phyloP scores from a whole-genome alignment of 257 asterid species.

The Anisodus acutangulus region DNA sequence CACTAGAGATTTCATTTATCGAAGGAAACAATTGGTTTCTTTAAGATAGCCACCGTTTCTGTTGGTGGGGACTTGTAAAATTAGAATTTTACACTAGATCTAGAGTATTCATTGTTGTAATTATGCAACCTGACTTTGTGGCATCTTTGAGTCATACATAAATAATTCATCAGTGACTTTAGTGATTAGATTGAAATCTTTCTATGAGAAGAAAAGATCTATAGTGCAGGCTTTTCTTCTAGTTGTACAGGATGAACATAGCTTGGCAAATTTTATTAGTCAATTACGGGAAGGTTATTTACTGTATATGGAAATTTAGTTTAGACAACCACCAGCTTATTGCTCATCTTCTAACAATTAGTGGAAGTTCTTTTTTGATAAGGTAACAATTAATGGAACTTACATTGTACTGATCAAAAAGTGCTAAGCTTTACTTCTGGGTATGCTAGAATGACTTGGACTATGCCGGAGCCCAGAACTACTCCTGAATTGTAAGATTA shows the following conservation, averaged over 20 bases:
- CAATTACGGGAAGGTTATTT: constrained; percentile 12
- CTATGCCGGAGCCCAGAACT: background rate
- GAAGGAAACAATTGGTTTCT: background rate
- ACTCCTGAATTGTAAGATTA: constrained; percentile 1
- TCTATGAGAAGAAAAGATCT: background rate
- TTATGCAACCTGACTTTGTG: constrained; percentile 6
- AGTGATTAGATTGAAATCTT: background rate
- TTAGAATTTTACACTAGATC: background rate
- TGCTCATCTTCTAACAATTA: background rate
- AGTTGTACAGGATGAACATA: background rate
- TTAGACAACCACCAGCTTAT: background rate
- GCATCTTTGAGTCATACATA: constrained; percentile 3
- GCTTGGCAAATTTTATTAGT: background rate
- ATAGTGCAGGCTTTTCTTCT: background rate
- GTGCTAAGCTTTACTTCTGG: background rate
- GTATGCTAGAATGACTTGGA: background rate
- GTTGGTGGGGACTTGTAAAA: background rate
- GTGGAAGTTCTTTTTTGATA: background rate
- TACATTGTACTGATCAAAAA: background rate
- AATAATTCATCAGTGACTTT: background rate
- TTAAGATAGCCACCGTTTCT: background rate
- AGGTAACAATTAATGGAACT: background rate
- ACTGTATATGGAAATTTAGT: background rate
- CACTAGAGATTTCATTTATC: constrained; percentile 20
- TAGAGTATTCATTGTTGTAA: constrained; percentile 2